Evolutionary conservation across 768 basidiomycete genomes (phyloP).

Genomic region (Leccinum boreale): DNA sequence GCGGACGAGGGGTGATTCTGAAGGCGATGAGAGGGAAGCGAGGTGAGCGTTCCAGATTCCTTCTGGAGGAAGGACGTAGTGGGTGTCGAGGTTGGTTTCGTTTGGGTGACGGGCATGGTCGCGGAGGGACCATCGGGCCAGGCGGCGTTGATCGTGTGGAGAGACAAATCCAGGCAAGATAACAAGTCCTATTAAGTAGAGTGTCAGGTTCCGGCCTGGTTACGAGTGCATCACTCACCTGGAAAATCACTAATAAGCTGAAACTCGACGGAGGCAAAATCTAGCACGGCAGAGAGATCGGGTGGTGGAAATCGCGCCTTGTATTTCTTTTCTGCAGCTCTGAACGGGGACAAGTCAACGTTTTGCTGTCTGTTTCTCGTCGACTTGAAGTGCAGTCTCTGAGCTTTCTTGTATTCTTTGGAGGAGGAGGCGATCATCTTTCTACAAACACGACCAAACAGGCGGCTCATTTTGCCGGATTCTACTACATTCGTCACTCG

Average conservation of each 20-base stretch:
- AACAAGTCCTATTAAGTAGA: slow-evolving; percentile 66
- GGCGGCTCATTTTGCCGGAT: slow-evolving; percentile 1
- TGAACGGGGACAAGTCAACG: slow-evolving; percentile 69
- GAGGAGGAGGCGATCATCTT: slow-evolving; percentile 26
- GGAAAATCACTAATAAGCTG: slow-evolving; percentile 33
- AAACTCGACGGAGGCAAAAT: slow-evolving; percentile 47
- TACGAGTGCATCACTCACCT: slow-evolving; percentile 24
- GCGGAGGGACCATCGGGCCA: slow-evolving; percentile 70
- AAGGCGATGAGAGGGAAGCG: slow-evolving; percentile 24
- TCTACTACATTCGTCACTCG: not conserved
- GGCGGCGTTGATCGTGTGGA: slow-evolving; percentile 55
- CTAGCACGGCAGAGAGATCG: slow-evolving; percentile 65
- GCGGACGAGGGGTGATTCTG: slow-evolving; percentile 42
- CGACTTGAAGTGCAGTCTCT: slow-evolving; percentile 55
- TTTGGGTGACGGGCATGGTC: slow-evolving; percentile 79
- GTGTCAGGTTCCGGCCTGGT: not conserved
- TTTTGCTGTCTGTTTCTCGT: slow-evolving; percentile 53
- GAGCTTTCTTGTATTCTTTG: slow-evolving; percentile 39
- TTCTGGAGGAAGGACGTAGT: slow-evolving; percentile 70
- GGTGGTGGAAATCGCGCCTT: slow-evolving; percentile 79
- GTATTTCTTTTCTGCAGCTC: slow-evolving; percentile 75
- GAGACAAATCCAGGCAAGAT: slow-evolving; percentile 75
- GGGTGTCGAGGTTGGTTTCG: slow-evolving; percentile 85
- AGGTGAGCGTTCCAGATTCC: slow-evolving; percentile 77
- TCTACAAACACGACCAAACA: slow-evolving; percentile 30